These are phyloP conservation scores for Sequoia sempervirens DNA, from an alignment of 75 land plant species.

Conservation along the genomic window DNA sequence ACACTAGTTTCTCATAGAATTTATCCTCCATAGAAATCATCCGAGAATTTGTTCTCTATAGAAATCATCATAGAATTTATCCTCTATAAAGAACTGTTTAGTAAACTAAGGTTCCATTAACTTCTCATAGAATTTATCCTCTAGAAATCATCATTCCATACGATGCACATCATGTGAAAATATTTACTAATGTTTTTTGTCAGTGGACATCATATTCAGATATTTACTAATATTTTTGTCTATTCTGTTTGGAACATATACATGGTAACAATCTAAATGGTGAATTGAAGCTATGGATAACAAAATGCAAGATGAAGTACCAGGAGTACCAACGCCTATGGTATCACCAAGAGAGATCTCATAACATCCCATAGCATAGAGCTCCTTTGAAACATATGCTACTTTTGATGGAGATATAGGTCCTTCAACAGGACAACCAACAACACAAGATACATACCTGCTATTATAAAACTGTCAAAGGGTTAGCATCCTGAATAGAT, in stretches of 20 bases:
- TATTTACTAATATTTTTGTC: not conserved
- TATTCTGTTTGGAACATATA: not conserved
- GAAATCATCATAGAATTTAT: too few relatives aligned
- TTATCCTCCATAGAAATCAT: too few relatives aligned
- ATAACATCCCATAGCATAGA: slow-evolving; percentile 93
- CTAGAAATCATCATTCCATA: not conserved
- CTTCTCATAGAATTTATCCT: not conserved
- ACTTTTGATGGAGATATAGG: slow-evolving; percentile 68
- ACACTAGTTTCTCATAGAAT: not conserved
- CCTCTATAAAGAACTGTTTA: not conserved
- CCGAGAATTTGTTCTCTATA: too few relatives aligned
- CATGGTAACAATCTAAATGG: not conserved
- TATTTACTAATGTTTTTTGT: slow-evolving; percentile 1
- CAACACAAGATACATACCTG: slow-evolving; percentile 93
- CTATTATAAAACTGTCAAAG: not conserved
- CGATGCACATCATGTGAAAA: not conserved
- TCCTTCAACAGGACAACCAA: slow-evolving; percentile 94
- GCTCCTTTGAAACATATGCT: slow-evolving; percentile 81
- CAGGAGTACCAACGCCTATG: slow-evolving; percentile 97
- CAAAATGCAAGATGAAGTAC: slow-evolving; percentile 27
- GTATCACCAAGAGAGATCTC: slow-evolving; percentile 99
- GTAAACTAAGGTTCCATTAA: not conserved
- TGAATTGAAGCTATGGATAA: not conserved
- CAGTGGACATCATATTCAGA: not conserved
- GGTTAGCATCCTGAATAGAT: not conserved